Percentiles rank a stretch among this genome's conserved stretches.
phyloP scores from a whole-genome alignment of 2,329 filamentous ascomycete genomes.

The Epichloe sibirici region DNA sequence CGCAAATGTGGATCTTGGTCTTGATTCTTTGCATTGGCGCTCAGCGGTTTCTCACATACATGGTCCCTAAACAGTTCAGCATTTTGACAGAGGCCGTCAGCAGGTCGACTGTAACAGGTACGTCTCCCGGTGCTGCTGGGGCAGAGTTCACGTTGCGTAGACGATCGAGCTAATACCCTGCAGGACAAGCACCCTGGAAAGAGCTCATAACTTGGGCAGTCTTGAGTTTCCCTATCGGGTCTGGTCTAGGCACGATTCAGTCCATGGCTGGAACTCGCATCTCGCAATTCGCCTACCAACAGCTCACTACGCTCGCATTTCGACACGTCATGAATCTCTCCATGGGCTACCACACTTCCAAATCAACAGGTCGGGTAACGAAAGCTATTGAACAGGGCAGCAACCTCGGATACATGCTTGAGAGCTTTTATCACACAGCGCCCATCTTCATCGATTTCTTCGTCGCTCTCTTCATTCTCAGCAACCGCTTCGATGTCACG shows the following conservation, averaged over 20 bases:
- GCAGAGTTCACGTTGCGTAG: too few species aligned
- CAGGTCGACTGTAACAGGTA: conserved; percentile 11
- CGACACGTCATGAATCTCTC: conserved; percentile 54
- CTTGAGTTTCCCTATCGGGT: conserved; percentile 8
- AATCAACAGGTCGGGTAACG: conserved; percentile 48
- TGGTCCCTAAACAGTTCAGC: conserved; percentile 16
- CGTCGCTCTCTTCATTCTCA: conserved; percentile 48
- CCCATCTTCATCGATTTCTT: conserved; percentile 11
- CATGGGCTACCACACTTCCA: conserved; percentile 55
- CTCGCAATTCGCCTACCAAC: conserved; percentile 27
- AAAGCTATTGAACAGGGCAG: conserved; percentile 49
- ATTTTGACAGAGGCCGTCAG: conserved; percentile 11
- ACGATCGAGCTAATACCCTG: background rate
- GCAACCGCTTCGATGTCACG: conserved; percentile 33
- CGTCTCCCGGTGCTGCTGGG: background rate
- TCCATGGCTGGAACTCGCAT: conserved; percentile 12
- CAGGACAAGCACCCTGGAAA: conserved; percentile 6
- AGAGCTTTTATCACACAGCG: conserved; percentile 27
- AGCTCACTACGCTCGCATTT: conserved; percentile 44
- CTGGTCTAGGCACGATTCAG: conserved; percentile 2
- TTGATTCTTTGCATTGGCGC: conserved; percentile 10
- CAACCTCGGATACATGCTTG: conserved; percentile 43
- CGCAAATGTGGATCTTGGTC: conserved; percentile 15
- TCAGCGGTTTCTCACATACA: conserved; percentile 12
- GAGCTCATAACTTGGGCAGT: conserved; percentile 6